Evolutionary conservation across 139 green algal genomes (phyloP).

Genomic region (Penium margaritaceum): DNA sequence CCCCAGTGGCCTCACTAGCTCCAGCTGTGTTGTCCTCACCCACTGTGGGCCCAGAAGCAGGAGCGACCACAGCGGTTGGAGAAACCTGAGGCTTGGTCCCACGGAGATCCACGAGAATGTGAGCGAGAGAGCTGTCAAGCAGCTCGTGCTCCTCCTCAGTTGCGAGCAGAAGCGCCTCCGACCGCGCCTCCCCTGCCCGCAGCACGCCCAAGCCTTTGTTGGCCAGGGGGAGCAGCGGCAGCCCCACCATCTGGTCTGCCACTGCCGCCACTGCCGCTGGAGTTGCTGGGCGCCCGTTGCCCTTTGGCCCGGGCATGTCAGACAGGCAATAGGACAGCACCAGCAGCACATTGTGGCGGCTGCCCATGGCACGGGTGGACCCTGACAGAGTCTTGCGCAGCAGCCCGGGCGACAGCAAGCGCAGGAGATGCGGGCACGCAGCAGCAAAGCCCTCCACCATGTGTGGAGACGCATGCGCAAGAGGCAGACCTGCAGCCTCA

Average conservation of each 20-base stretch:
- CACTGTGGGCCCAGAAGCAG: too few relatives aligned
- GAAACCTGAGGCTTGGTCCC: too few relatives aligned
- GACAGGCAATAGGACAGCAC: conserved; percentile 60
- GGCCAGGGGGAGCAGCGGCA: conserved; percentile 57
- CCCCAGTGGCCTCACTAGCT: too few relatives aligned
- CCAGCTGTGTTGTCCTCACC: too few relatives aligned
- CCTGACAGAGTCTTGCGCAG: conserved; percentile 14
- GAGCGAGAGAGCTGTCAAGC: background rate
- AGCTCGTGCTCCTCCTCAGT: conserved; percentile 6
- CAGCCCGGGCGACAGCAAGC: conserved; percentile 32
- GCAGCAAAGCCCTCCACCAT: conserved; percentile 21
- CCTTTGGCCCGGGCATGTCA: conserved; percentile 52
- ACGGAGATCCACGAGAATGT: conserved; percentile 10
- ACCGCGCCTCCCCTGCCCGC: too few relatives aligned
- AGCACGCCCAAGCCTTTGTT: too few relatives aligned
- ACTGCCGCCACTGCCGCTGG: conserved; percentile 3
- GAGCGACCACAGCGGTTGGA: too few relatives aligned
- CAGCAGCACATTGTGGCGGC: conserved; percentile 8
- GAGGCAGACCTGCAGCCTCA: conserved; percentile 36
- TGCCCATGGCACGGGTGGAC: too few relatives aligned
- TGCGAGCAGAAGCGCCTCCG: conserved; percentile 13
- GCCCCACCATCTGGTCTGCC: conserved; percentile 46
- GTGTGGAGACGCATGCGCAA: conserved; percentile 1
- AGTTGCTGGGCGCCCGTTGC: too few relatives aligned
- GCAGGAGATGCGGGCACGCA: conserved; percentile 18